Conservation (phyloP, 306 rosid species). For the Coriaria nepalensis region DNA sequence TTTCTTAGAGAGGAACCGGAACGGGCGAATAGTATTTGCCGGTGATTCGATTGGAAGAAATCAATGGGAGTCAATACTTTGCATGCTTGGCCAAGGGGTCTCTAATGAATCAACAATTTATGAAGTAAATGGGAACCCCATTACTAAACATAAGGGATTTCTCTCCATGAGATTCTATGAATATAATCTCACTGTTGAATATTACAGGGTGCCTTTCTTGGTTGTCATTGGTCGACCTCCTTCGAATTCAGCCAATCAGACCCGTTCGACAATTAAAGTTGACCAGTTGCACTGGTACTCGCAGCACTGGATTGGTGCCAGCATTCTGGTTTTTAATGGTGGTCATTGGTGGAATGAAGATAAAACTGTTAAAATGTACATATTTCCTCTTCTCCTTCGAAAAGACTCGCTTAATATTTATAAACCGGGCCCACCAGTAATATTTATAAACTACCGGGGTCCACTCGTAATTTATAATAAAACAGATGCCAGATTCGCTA, state of each 20-base stretch:
- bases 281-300: constrained; percentile 62
- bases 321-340: constrained; percentile 56
- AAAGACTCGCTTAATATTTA: too few relatives aligned
- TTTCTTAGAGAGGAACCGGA: constrained; percentile 54
- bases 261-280: constrained; percentile 26
- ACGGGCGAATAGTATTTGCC: constrained; percentile 74
- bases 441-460: too few relatives aligned
- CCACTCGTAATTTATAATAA: too few relatives aligned
- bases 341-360: constrained; percentile 86
- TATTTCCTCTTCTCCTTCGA: neutral
- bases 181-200: constrained; percentile 69
- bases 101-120: constrained; percentile 50
- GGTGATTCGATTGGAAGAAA: constrained; percentile 89
- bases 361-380: constrained; percentile 48
- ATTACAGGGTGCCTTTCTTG: constrained; percentile 69
- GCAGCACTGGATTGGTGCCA: constrained; percentile 47
- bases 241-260: constrained; percentile 21
- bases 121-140: constrained; percentile 65
- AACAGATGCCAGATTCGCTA: too few relatives aligned
- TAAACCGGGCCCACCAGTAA: too few relatives aligned
- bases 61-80: constrained; percentile 82
- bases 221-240: constrained; percentile 50
- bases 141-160: constrained; percentile 71
- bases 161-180: constrained; percentile 46
- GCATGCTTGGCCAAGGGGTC: constrained; percentile 61